Conservation (phyloP, 2,329 filamentous ascomycete species). For the Dendryphion nanum region DNA sequence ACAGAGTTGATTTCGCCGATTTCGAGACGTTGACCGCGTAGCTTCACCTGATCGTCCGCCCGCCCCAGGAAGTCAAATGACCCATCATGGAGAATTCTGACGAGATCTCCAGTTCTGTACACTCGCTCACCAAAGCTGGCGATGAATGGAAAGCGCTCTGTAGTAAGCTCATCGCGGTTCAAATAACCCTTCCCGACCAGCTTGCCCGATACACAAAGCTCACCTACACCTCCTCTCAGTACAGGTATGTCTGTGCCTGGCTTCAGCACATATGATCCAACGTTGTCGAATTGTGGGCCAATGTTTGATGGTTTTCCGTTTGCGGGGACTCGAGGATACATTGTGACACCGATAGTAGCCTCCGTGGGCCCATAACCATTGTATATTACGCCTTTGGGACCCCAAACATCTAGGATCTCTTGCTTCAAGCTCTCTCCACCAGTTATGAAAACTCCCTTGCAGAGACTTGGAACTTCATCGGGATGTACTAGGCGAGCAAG, state of each 20-base stretch:
- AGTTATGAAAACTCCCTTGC: slow-evolving; percentile 85
- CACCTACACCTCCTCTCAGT: slow-evolving; percentile 74
- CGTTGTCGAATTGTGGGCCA: slow-evolving; percentile 81
- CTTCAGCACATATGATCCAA: slow-evolving; percentile 75
- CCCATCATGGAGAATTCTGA: slow-evolving; percentile 74
- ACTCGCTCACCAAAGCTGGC: slow-evolving; percentile 49
- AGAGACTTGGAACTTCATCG: slow-evolving; percentile 75
- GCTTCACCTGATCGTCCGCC: slow-evolving; percentile 87
- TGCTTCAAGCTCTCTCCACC: slow-evolving; percentile 86
- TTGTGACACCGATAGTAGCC: slow-evolving; percentile 88
- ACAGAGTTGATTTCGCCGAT: slow-evolving; percentile 88
- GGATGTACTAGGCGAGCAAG: slow-evolving; percentile 77
- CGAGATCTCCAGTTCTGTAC: slow-evolving; percentile 87
- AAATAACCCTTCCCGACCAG: slow-evolving; percentile 89
- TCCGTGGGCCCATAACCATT: slow-evolving; percentile 92
- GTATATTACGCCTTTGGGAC: slow-evolving; percentile 75
- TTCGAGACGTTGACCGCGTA: slow-evolving; percentile 84
- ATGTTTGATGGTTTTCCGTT: slow-evolving; percentile 87
- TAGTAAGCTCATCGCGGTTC: slow-evolving; percentile 73
- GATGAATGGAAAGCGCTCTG: slow-evolving; percentile 71
- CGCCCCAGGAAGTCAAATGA: slow-evolving; percentile 86
- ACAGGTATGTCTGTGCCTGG: slow-evolving; percentile 70
- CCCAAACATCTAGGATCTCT: slow-evolving; percentile 86
- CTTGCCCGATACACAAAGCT: slow-evolving; percentile 83
- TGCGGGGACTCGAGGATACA: slow-evolving; percentile 75